Base-by-base conservation (phyloP, 73 alveolate genomes). In the Paramecium bursaria region DNA sequence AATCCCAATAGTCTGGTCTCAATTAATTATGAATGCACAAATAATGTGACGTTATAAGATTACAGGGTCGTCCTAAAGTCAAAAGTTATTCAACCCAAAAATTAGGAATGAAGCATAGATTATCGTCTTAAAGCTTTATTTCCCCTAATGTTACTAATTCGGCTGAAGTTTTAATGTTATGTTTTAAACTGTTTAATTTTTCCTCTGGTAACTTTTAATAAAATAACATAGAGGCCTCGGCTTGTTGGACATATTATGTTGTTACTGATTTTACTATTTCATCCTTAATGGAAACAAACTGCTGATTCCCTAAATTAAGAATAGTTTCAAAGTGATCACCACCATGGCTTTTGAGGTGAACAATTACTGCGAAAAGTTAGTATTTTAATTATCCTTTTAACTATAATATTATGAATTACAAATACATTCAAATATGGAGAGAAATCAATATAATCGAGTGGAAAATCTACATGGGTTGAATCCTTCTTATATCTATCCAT, bases 1-100 rank as follows among this genome's bases (percentile, higher is more conserved):
- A 67, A 67, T 67, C 82, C 82, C 82, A 67, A 67, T 67, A 67
- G 44, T 67, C 82, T 9, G 82, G 82, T 35, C 33, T 67, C 21
- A 67, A 42, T 35, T 11, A 35, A 10, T 67, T 33, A 42, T 67
- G 82, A 15, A 35, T 42, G n/a, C 82, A 67, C 17, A 67, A 13
- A 10, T 39, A 42, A 67, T 67, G 82, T 19, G 82, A 35, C 22
- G 82, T 67, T n/a, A 67, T 67, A 10, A 67, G 19, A 21, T 15
- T 14, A 7, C 60, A 57, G 17, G 82, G 82, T 15, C 22, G 33
- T 0, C 60, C 53, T 25, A 67, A 47, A 67, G 10, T n/a, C 23
- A 67, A 5, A 42, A 39, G 44, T 67, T 67, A 42, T 17, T 67
- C 82, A 42, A 10, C 33, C 82, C 82, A 67, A 44, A 67, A 67